A percentile compares a stretch with the other conserved stretches of the same genome.
These are phyloP conservation scores for Botrytis cinerea DNA, from an alignment of 2,329 filamentous ascomycete genomes.

Conservation along the genomic window DNA sequence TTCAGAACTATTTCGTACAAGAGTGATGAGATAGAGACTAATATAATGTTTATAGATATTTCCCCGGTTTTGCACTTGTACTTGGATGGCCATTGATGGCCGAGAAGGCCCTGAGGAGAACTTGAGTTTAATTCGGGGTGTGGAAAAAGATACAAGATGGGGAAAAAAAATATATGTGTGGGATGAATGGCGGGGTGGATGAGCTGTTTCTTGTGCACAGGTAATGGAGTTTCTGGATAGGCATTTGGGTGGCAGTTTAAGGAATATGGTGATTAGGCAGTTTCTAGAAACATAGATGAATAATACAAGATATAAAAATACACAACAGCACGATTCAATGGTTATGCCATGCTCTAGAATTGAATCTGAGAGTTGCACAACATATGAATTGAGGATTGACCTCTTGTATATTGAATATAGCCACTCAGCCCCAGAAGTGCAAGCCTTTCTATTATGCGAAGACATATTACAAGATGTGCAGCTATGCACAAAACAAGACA, in stretches of 20 bases:
- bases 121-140: not conserved
- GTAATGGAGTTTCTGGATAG: conserved; percentile 6
- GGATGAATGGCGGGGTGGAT: not conserved
- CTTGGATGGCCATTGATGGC: conserved; percentile 25
- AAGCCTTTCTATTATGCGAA: not conserved
- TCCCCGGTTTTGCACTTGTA: conserved; percentile 21
- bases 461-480: not conserved
- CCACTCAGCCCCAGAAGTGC: not conserved
- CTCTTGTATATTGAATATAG: not conserved
- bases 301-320: not conserved
- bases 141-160: not conserved
- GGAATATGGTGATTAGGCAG: not conserved
- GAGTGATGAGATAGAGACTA: not conserved
- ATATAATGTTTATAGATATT: conserved; percentile 8
- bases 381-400: not conserved
- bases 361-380: not conserved
- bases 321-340: not conserved
- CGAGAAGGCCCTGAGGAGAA: not conserved
- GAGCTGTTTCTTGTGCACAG: not conserved
- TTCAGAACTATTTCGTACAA: not conserved
- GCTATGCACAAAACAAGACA: too few relatives aligned
- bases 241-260: not conserved
- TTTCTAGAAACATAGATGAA: not conserved
- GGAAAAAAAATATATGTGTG: not conserved
- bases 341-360: not conserved